Evolutionary conservation across 2,329 filamentous ascomycete species (phyloP).

Genomic region (Aspergillus pseudoviridinutans): DNA sequence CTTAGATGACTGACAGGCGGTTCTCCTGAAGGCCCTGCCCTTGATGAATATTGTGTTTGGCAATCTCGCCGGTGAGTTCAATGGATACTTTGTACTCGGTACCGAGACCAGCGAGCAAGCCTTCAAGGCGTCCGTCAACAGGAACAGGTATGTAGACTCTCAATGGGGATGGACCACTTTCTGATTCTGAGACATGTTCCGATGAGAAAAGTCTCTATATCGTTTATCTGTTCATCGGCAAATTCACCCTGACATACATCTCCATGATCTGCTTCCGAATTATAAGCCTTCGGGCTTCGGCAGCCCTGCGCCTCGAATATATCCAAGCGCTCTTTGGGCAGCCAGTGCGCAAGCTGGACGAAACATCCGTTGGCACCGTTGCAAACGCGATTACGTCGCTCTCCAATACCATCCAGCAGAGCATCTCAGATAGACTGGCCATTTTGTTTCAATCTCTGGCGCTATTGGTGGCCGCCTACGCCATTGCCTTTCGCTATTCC

Average conservation of each 20-base stretch:
- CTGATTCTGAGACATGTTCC: neutral
- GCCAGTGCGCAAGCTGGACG: constrained; percentile 49
- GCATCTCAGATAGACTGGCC: constrained; percentile 51
- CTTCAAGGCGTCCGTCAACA: constrained; percentile 50
- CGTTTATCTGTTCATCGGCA: constrained; percentile 55
- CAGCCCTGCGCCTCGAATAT: constrained; percentile 49
- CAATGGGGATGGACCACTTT: too few relatives aligned
- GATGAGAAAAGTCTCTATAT: constrained; percentile 47
- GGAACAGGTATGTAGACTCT: constrained; percentile 20
- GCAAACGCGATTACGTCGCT: constrained; percentile 51
- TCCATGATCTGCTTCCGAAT: constrained; percentile 51
- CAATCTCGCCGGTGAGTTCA: constrained; percentile 53
- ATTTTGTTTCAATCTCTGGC: constrained; percentile 41
- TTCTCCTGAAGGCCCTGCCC: constrained; percentile 30
- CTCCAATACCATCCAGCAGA: constrained; percentile 51
- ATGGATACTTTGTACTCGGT: constrained; percentile 48
- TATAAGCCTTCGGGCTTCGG: constrained; percentile 49
- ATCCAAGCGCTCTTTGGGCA: constrained; percentile 49
- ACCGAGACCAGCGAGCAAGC: constrained; percentile 41
- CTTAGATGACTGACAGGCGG: neutral
- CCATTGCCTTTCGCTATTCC: constrained; percentile 50
- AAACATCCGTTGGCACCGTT: constrained; percentile 48
- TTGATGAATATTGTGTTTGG: constrained; percentile 60
- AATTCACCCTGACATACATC: constrained; percentile 51
- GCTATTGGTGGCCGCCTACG: constrained; percentile 44